Percentiles rank a stretch among this genome's conserved stretches.
Evolutionary conservation across 2,329 filamentous ascomycete genomes (phyloP).

Genomic region (Fusarium guadeloupense): DNA sequence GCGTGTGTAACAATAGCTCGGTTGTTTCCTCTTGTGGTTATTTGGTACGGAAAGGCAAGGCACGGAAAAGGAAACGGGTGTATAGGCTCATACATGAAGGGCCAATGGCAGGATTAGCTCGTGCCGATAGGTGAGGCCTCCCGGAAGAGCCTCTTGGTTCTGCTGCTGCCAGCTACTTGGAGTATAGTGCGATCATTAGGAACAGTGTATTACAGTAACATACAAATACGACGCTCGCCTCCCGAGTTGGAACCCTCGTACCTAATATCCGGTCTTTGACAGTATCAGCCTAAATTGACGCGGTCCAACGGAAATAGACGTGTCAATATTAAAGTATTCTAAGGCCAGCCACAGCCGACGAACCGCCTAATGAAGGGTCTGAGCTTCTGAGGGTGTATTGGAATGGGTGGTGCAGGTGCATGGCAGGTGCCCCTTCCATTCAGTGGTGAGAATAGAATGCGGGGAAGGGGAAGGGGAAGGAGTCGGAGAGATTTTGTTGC

Average conservation of each 20-base stretch:
- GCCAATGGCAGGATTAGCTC: not conserved
- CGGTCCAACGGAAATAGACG: not conserved
- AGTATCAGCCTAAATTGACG: constrained; percentile 11
- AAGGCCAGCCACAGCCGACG: constrained; percentile 19
- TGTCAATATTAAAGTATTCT: not conserved
- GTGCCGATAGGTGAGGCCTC: constrained; percentile 1
- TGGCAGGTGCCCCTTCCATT: constrained; percentile 18
- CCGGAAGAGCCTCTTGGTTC: not conserved
- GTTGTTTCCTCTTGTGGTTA: not conserved
- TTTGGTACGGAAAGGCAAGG: constrained; percentile 14
- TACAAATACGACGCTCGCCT: not conserved
- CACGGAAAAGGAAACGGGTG: not conserved
- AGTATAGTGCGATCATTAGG: not conserved
- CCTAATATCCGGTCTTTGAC: not conserved
- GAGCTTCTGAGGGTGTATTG: not conserved
- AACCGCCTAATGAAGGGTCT: not conserved
- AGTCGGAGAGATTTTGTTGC: not conserved
- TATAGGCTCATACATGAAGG: not conserved
- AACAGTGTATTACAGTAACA: not conserved
- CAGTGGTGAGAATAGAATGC: not conserved
- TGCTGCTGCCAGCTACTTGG: not conserved
- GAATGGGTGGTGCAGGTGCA: not conserved
- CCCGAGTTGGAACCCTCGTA: not conserved
- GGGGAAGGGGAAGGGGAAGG: not conserved
- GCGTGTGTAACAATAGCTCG: not conserved